Evolutionary conservation across 176 grass and related monocot species (phyloP).

Genomic region (sorghum (Sorghum bicolor)): Sorghum_bicolor_NCBIv3 NC_012872.2:73148001-73148500

Average conservation of each 20-base stretch:
- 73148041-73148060: background rate
- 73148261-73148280: conserved; percentile 18
- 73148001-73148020: conserved; percentile 2
- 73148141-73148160: conserved; percentile 83
- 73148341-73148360: background rate
- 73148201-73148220: conserved; percentile 77
- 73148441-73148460: background rate
- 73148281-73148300: background rate
- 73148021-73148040: background rate
- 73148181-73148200: conserved; percentile 85
- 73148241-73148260: conserved; percentile 47
- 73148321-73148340: background rate
- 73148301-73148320: background rate
- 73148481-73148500: background rate
- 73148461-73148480: background rate
- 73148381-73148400: background rate
- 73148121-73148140: conserved; percentile 94
- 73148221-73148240: conserved; percentile 78
- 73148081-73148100: conserved; percentile 55
- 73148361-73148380: conserved; percentile 30
- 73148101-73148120: conserved; percentile 91
- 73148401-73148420: background rate
- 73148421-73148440: conserved; percentile 15
- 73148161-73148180: conserved; percentile 86
- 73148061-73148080: background rate